Conservation (phyloP, 306 rosid genomes). For the Pachyrhizus erosus region DNA sequence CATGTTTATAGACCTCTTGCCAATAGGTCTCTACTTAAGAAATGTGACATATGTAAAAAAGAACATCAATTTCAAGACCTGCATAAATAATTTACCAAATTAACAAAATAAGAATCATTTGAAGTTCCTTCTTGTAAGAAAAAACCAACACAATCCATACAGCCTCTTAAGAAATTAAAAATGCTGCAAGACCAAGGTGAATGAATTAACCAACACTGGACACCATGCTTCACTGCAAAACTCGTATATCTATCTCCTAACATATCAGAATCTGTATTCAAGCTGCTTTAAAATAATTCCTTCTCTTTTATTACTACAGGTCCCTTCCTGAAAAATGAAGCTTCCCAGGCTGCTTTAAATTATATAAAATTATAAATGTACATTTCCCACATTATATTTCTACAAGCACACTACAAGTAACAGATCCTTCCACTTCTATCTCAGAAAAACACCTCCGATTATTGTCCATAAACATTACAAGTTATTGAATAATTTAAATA, state of each 20-base stretch:
- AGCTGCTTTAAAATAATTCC: not conserved
- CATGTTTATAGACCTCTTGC: not conserved
- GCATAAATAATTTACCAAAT: not conserved
- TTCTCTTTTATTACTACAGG: not conserved
- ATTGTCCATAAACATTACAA: slow-evolving; percentile 1
- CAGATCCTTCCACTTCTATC: slow-evolving; percentile 28
- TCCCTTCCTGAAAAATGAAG: slow-evolving; percentile 17
- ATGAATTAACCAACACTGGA: slow-evolving; percentile 7
- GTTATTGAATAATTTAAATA: not conserved
- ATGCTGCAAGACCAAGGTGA: slow-evolving; percentile 6
- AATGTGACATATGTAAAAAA: not conserved
- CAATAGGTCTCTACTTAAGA: not conserved
- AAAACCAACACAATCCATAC: not conserved
- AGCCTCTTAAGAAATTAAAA: slow-evolving; percentile 6
- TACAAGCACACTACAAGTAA: slow-evolving; percentile 9
- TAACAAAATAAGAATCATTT: not conserved
- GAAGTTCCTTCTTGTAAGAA: slow-evolving; percentile 11
- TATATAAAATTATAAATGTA: no score
- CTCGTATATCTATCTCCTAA: not conserved
- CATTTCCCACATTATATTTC: not conserved
- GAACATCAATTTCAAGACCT: slow-evolving; percentile 2
- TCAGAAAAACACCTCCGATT: not conserved
- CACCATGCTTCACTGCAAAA: slow-evolving; percentile 13
- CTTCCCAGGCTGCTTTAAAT: not conserved
- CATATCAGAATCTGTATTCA: not conserved